Evolutionary conservation across 257 asterid species (phyloP).

Genomic region (Haberlea rhodopensis): DNA sequence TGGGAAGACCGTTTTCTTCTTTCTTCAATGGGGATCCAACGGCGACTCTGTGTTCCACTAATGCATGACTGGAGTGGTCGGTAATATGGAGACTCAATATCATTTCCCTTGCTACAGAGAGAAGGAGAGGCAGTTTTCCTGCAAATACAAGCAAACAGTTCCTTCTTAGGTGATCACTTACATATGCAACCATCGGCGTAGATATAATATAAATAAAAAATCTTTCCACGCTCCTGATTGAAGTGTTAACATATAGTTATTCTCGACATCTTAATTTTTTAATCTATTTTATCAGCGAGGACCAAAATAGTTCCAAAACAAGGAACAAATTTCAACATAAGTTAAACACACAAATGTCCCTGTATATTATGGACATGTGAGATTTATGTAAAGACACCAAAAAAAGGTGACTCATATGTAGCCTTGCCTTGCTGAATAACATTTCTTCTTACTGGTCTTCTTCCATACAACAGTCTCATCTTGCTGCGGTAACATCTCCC

Average conservation of each 20-base stretch:
- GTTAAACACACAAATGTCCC: constrained; percentile 5
- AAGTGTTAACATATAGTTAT: neutral
- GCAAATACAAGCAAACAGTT: constrained; percentile 35
- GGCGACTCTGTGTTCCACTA: constrained; percentile 83
- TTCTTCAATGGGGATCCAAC: constrained; percentile 82
- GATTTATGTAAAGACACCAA: neutral
- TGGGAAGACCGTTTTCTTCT: constrained; percentile 84
- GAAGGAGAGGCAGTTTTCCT: constrained; percentile 77
- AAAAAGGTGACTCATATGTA: neutral
- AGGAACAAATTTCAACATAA: neutral
- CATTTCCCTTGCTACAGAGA: constrained; percentile 71
- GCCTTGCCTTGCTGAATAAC: constrained; percentile 71
- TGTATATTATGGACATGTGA: neutral
- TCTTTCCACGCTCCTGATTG: neutral
- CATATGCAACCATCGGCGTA: too few relatives aligned
- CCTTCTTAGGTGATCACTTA: constrained; percentile 16
- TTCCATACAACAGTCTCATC: constrained; percentile 96
- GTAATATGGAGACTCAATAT: constrained; percentile 83
- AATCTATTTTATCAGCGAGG: neutral
- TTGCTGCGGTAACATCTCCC: constrained; percentile 92
- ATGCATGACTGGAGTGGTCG: constrained; percentile 81
- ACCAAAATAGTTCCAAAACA: neutral
- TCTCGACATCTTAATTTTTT: too few relatives aligned
- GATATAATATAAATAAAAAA: neutral
- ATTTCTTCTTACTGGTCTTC: constrained; percentile 73